Conservation (phyloP, 2,329 filamentous ascomycete species). For the Colletotrichum cordylinicola region DNA sequence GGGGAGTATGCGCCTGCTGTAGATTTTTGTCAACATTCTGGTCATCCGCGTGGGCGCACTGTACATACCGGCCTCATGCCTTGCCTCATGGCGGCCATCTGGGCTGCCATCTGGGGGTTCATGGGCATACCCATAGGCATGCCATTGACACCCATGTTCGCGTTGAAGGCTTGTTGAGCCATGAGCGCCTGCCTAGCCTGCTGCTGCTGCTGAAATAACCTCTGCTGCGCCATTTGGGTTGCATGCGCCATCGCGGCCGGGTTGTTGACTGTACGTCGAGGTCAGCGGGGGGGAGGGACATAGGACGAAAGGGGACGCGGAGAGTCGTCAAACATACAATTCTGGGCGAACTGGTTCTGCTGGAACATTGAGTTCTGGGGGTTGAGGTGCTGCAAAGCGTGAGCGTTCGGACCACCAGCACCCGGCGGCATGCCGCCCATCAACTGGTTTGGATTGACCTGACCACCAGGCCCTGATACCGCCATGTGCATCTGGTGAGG, state of each 20-base stretch:
- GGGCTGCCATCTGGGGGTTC: constrained; percentile 53
- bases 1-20: constrained; percentile 25
- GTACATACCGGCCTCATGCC: constrained; percentile 48
- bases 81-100: constrained; percentile 56
- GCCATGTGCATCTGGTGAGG: constrained; percentile 76
- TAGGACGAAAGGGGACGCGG: background rate
- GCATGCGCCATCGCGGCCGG: constrained; percentile 44
- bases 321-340: constrained; percentile 10
- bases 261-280: constrained; percentile 35
- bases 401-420: constrained; percentile 65
- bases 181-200: constrained; percentile 58
- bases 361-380: constrained; percentile 67
- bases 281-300: background rate
- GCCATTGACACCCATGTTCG: constrained; percentile 50
- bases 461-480: constrained; percentile 73
- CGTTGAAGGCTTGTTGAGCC: constrained; percentile 56
- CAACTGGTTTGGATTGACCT: constrained; percentile 75
- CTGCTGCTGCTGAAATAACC: constrained; percentile 61
- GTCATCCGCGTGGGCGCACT: background rate
- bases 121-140: constrained; percentile 61
- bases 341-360: constrained; percentile 47
- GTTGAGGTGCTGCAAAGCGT: constrained; percentile 75
- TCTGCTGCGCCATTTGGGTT: constrained; percentile 57
- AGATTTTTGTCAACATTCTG: background rate
- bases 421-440: constrained; percentile 80